Percentiles rank a stretch among this genome's conserved stretches.
phyloP scores from a whole-genome alignment of 148 eudicot genomes.

The Selenicereus undatus region DNA sequence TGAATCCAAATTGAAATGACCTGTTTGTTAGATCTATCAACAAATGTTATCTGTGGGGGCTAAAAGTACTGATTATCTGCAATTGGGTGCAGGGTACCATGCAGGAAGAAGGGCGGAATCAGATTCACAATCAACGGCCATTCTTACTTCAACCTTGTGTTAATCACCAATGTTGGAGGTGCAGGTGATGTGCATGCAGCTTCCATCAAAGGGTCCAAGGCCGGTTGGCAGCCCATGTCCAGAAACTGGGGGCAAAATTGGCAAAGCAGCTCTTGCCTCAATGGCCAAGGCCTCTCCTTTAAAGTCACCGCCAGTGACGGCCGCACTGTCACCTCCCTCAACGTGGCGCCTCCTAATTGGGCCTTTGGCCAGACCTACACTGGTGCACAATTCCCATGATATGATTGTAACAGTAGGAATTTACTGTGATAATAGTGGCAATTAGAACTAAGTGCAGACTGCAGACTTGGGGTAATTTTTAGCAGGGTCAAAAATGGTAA shows the following conservation, averaged over 20 bases:
- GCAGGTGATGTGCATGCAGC: slow-evolving; percentile 73
- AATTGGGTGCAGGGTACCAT: slow-evolving; percentile 46
- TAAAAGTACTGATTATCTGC: slow-evolving; percentile 1
- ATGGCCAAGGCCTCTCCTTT: slow-evolving; percentile 65
- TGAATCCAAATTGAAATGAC: not conserved
- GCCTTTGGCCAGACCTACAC: slow-evolving; percentile 62
- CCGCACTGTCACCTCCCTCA: slow-evolving; percentile 43
- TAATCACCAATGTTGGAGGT: slow-evolving; percentile 77
- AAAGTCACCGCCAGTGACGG: slow-evolving; percentile 73
- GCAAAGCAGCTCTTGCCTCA: slow-evolving; percentile 61
- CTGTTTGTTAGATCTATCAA: not conserved
- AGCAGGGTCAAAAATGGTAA: slow-evolving; percentile 23
- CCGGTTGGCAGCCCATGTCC: slow-evolving; percentile 65
- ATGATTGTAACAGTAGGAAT: not conserved
- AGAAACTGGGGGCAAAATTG: slow-evolving; percentile 87
- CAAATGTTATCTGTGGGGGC: no score
- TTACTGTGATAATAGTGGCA: not conserved
- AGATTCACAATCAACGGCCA: slow-evolving; percentile 79
- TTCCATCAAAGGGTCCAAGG: slow-evolving; percentile 61
- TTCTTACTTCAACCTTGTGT: slow-evolving; percentile 73
- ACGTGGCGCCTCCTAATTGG: slow-evolving; percentile 67
- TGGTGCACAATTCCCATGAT: slow-evolving; percentile 49
- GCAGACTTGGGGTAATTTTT: slow-evolving; percentile 1
- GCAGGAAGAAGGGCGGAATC: slow-evolving; percentile 66
- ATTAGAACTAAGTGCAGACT: not conserved